Conservation (phyloP, 225 moss, liverwort and hornwort species). For the Bryum argenteum region DNA sequence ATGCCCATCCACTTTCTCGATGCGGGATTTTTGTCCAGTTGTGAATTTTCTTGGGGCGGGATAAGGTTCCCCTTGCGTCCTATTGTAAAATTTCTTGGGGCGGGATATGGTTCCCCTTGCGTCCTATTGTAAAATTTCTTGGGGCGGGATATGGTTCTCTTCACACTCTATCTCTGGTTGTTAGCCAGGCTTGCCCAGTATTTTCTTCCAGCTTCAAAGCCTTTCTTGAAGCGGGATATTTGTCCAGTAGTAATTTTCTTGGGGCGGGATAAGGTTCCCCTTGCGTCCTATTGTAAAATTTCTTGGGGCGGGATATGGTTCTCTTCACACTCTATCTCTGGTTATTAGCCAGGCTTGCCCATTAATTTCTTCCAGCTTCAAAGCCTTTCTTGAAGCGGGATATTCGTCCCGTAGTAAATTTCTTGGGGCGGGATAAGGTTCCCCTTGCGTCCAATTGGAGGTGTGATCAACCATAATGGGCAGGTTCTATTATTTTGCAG, state of each 20-base stretch:
- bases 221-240: slow-evolving; percentile 37
- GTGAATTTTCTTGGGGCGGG: slow-evolving; percentile 33
- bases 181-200: neutral
- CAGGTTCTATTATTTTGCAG: no score
- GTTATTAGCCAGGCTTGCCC: neutral
- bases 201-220: slow-evolving; percentile 9
- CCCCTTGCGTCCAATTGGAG: no score
- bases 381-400: slow-evolving; percentile 28
- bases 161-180: slow-evolving; percentile 19
- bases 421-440: slow-evolving; percentile 15
- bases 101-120: slow-evolving; percentile 22
- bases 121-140: slow-evolving; percentile 19
- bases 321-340: neutral
- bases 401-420: slow-evolving; percentile 19
- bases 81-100: slow-evolving; percentile 23
- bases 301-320: slow-evolving; percentile 36
- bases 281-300: neutral
- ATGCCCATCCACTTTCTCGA: slow-evolving; percentile 29
- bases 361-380: slow-evolving; percentile 26
- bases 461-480: no score
- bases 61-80: slow-evolving; percentile 16
- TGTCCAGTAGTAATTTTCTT: slow-evolving; percentile 29
- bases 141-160: slow-evolving; percentile 36
- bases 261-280: slow-evolving; percentile 30
- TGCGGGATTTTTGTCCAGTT: slow-evolving; percentile 40